A percentile compares a stretch with the other conserved stretches of the same genome.
Evolutionary conservation across 495 filamentous ascomycete genomes (phyloP).

Genomic region (Massariosphaeria phaeospora): DNA sequence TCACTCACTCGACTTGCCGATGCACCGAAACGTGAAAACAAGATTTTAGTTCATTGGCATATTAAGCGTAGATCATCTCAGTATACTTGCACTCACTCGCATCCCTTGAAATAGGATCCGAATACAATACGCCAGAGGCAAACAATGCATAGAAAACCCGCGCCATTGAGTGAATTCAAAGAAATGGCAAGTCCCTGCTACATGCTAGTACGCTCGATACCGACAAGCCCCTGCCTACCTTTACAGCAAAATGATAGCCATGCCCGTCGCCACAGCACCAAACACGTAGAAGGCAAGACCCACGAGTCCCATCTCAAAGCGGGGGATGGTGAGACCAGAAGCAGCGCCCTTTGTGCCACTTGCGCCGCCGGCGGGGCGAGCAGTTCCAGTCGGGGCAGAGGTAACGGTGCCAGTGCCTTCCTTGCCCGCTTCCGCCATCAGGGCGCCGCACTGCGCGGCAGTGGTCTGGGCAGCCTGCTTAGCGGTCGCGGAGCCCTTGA

Average conservation of each 20-base stretch:
- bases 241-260: conserved; percentile 49
- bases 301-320: conserved; percentile 59
- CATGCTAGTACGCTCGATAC: no score
- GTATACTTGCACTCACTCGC: no score
- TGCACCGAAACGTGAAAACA: no score
- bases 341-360: conserved; percentile 39
- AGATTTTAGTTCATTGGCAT: no score
- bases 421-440: conserved; percentile 58
- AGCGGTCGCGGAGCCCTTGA: conserved; percentile 58
- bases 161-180: no score
- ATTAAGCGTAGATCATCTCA: no score
- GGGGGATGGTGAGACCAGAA: conserved; percentile 46
- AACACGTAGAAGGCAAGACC: conserved; percentile 64
- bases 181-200: neutral
- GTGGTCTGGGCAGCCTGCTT: conserved; percentile 40
- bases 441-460: conserved; percentile 49
- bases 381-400: conserved; percentile 35
- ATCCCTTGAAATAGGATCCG: no score
- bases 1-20: no score
- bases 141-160: no score
- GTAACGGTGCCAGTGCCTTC: conserved; percentile 61
- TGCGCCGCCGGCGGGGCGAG: conserved; percentile 43
- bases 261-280: conserved; percentile 62
- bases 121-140: no score
- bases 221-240: no score